These are phyloP conservation scores for Cyamopsis tetragonoloba DNA, from an alignment of 306 rosid species.

Conservation along the genomic window DNA sequence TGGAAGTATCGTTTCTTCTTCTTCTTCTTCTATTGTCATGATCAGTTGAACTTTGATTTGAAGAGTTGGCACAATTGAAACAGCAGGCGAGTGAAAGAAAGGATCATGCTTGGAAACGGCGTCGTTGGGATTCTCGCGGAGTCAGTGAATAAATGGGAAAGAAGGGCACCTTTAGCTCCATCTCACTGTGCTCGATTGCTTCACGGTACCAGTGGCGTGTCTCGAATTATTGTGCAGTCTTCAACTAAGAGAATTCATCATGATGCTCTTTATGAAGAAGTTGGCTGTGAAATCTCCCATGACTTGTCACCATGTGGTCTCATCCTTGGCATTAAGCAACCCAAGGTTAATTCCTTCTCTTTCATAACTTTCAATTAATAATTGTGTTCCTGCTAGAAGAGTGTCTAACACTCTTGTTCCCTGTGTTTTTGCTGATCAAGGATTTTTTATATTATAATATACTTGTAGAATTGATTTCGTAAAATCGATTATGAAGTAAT, in stretches of 20 bases:
- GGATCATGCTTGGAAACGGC: conserved; percentile 82
- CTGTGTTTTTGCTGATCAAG: neutral
- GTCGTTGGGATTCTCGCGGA: conserved; percentile 82
- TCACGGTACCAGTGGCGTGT: conserved; percentile 59
- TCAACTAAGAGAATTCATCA: conserved; percentile 78
- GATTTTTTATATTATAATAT: conserved; percentile 4
- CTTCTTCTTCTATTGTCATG: too few relatives aligned
- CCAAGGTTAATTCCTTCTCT: conserved; percentile 38
- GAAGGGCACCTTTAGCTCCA: conserved; percentile 86
- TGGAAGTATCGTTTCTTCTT: too few relatives aligned
- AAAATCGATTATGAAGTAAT: too few relatives aligned
- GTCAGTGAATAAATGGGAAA: conserved; percentile 85
- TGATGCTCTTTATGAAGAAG: conserved; percentile 73
- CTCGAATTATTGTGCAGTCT: conserved; percentile 79
- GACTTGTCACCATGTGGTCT: conserved; percentile 87
- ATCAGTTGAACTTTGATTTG: too few relatives aligned
- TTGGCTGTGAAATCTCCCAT: conserved; percentile 83
- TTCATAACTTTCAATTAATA: neutral
- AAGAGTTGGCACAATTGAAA: neutral
- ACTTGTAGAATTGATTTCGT: too few relatives aligned
- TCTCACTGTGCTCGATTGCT: conserved; percentile 88
- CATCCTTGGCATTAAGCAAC: conserved; percentile 85
- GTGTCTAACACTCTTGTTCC: neutral
- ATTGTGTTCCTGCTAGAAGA: neutral
- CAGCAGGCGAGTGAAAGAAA: neutral